Percentiles rank a stretch among this genome's conserved stretches.
Conservation (phyloP, 495 filamentous ascomycete genomes). For the Xylaria telfairii region DNA sequence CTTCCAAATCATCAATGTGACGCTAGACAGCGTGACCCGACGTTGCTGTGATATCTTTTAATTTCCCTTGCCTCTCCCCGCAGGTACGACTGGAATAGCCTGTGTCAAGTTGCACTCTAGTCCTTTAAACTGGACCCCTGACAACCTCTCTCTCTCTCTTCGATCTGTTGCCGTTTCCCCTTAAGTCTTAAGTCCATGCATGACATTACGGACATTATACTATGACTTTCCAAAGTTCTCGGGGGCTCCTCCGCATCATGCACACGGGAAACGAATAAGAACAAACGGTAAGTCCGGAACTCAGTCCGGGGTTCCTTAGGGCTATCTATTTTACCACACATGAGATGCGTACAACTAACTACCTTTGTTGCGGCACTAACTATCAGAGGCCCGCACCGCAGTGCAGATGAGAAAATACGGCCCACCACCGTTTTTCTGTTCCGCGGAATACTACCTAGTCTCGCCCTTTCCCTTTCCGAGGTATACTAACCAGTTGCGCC, state of each 20-base stretch:
- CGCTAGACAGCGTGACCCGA: conserved; percentile 19
- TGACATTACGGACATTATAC: background rate
- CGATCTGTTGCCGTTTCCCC: background rate
- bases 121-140: conserved; percentile 5
- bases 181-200: background rate
- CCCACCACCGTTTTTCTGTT: background rate
- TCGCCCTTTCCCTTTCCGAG: background rate
- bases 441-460: conserved; percentile 9
- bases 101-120: conserved; percentile 8
- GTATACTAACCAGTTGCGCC: background rate
- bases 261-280: background rate
- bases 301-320: background rate
- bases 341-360: background rate
- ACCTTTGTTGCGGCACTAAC: background rate
- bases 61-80: background rate
- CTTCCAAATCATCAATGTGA: conserved; percentile 25
- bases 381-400: background rate
- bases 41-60: conserved; percentile 12
- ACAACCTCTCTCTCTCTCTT: background rate
- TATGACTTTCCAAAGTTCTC: background rate
- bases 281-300: background rate
- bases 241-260: background rate
- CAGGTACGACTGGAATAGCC: conserved; percentile 4
- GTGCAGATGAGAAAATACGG: background rate
- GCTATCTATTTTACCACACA: background rate